Evolutionary conservation across 495 filamentous ascomycete species (phyloP), one percentile per base, ranked within the genome.

Genomic region (Neurospora cerealis): DNA sequence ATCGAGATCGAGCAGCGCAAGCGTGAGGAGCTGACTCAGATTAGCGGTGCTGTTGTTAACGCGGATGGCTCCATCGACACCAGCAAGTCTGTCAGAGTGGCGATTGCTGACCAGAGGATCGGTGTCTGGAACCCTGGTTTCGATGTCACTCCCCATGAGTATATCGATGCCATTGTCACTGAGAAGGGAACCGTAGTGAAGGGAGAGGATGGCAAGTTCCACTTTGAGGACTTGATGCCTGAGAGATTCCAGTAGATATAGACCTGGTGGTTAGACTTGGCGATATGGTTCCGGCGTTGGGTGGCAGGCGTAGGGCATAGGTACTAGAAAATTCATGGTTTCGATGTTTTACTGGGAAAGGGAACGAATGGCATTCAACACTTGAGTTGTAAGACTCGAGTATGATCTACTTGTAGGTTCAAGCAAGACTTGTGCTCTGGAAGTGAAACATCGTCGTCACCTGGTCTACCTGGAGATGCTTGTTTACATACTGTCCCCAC

Each of bases 61-160:
- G 78, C 79, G 21, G 83, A 86, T 66, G 85, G 85, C 7, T 83
- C 75, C 28, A 81, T 89, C 11, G 85, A 90, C 82, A 73, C 85
- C 15, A 84, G 76, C 41, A 80, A 84, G 66, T 86, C 89, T n/a
- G 89, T 88, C 54, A 89, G 90, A 36, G 88, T 99, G 21, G 88
- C 89, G 60, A 95, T 93, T 71, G 96, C 95, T 10, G 92, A 97
- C 38, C 87, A 91, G 75, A 88, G 89, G 3, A 96, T 97, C 62
- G 84, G 85, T 62, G 93, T 97, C 28, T 99, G 95, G 93, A 99
- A 99, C 78, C 96, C 96, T 37, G 91, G 94, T 24, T 99, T 99
- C 78, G 96, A 99, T 80, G 91, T 99, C 37, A 98, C 96, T 3
- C 95, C 96, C 0, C 85, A 90, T 39, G 86, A 87, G 62, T 84